Evolutionary conservation across 2,329 filamentous ascomycete species (phyloP).

Genomic region (Beauveria varroae): DNA sequence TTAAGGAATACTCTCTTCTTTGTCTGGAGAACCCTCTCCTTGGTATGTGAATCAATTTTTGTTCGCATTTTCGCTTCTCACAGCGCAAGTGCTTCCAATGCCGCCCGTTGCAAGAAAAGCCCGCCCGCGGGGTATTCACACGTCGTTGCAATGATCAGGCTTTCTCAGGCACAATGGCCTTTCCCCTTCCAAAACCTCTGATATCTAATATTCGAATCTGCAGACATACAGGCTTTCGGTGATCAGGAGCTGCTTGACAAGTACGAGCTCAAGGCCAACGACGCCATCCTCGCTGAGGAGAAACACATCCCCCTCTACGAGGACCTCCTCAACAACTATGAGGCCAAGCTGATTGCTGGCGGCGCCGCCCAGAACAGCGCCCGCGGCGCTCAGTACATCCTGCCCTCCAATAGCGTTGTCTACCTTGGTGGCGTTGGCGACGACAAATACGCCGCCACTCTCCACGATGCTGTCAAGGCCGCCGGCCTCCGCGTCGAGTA

Average conservation of each 20-base stretch:
- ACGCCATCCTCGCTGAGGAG: conserved; percentile 91
- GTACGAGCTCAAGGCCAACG: conserved; percentile 91
- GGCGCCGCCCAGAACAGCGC: conserved; percentile 97
- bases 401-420: conserved; percentile 80
- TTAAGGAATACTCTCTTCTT: conserved; percentile 79
- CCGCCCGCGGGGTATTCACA: neutral
- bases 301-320: conserved; percentile 88
- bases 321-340: conserved; percentile 84
- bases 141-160: neutral
- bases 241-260: conserved; percentile 80
- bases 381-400: conserved; percentile 92
- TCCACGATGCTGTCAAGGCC: conserved; percentile 76
- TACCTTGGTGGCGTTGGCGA: conserved; percentile 92
- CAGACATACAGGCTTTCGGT: conserved; percentile 86
- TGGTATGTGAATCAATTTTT: conserved; percentile 44
- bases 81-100: neutral
- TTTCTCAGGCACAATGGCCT: neutral
- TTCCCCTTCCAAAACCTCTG: neutral
- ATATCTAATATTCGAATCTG: neutral
- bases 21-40: conserved; percentile 97
- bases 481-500: conserved; percentile 93
- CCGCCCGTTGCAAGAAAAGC: neutral
- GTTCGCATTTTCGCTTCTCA: conserved; percentile 3
- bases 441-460: conserved; percentile 89
- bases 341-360: conserved; percentile 90